Conservation (phyloP, 148 eudicot genomes). For the Rheum nobile region DNA sequence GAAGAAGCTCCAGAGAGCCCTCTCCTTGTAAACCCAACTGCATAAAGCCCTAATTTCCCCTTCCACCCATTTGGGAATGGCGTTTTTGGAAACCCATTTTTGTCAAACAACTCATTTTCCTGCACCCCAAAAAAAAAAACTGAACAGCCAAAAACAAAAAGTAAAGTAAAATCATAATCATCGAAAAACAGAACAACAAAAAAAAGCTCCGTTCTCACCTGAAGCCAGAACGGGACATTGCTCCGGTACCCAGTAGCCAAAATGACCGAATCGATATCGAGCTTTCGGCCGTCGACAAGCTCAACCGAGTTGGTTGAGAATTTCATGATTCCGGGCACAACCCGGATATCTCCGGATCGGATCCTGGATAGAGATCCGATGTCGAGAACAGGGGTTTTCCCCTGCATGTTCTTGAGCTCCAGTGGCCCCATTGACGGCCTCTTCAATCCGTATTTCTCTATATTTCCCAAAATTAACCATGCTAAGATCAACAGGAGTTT, state of each 20-base stretch:
- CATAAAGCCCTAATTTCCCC: slow-evolving; percentile 67
- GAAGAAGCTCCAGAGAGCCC: slow-evolving; percentile 72
- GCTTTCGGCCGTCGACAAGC: slow-evolving; percentile 16
- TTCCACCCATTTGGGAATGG: slow-evolving; percentile 83
- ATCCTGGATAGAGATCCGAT: slow-evolving; percentile 51
- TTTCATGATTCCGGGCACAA: slow-evolving; percentile 28
- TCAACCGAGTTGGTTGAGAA: slow-evolving; percentile 17
- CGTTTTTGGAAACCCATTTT: slow-evolving; percentile 66
- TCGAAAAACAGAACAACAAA: background rate
- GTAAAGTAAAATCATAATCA: background rate
- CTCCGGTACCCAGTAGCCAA: slow-evolving; percentile 36
- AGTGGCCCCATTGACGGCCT: slow-evolving; percentile 57
- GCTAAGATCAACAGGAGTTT: slow-evolving; percentile 40
- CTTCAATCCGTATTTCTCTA: slow-evolving; percentile 33
- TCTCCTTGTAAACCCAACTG: slow-evolving; percentile 84
- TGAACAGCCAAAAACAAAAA: background rate
- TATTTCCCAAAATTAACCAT: slow-evolving; percentile 47
- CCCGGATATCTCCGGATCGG: slow-evolving; percentile 43
- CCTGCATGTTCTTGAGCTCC: slow-evolving; percentile 39
- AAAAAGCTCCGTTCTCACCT: slow-evolving; percentile 16
- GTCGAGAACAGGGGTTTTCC: slow-evolving; percentile 68
- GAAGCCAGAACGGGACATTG: slow-evolving; percentile 36
- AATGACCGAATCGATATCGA: slow-evolving; percentile 25
- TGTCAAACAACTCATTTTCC: slow-evolving; percentile 61
- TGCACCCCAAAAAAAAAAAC: slow-evolving; percentile 7